These are phyloP conservation scores for Arachis stenosperma DNA, from an alignment of 306 rosid genomes.

Conservation along the genomic window DNA sequence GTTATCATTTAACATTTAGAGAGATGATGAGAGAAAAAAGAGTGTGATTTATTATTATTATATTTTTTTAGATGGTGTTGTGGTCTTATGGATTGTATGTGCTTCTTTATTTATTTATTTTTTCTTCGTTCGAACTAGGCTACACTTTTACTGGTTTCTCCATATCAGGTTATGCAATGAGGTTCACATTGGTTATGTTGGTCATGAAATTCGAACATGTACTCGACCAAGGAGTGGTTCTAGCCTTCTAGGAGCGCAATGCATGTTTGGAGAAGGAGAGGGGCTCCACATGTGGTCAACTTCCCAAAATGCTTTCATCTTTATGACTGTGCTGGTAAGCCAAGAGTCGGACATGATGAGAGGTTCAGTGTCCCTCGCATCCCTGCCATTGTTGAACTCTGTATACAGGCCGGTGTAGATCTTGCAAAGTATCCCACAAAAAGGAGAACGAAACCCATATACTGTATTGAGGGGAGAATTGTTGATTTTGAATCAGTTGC, in stretches of 20 bases:
- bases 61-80: background rate
- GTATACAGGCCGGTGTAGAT: slow-evolving; percentile 80
- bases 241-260: slow-evolving; percentile 46
- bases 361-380: slow-evolving; percentile 54
- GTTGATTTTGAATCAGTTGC: slow-evolving; percentile 72
- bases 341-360: slow-evolving; percentile 85
- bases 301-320: slow-evolving; percentile 83
- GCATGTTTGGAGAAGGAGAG: slow-evolving; percentile 79
- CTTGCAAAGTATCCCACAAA: slow-evolving; percentile 60
- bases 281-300: slow-evolving; percentile 60
- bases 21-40: background rate
- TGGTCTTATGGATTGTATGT: slow-evolving; percentile 2
- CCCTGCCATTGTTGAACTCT: slow-evolving; percentile 83
- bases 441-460: slow-evolving; percentile 86
- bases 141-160: slow-evolving; percentile 25
- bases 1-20: background rate
- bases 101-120: background rate
- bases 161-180: slow-evolving; percentile 63
- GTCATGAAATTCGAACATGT: slow-evolving; percentile 86
- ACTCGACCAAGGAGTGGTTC: slow-evolving; percentile 62
- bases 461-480: slow-evolving; percentile 81
- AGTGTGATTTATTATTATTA: background rate
- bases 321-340: slow-evolving; percentile 78
- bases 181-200: slow-evolving; percentile 72
- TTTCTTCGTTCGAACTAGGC: background rate